phyloP scores from a whole-genome alignment of 768 basidiomycete species.

The Termitomyces sp. region DNA sequence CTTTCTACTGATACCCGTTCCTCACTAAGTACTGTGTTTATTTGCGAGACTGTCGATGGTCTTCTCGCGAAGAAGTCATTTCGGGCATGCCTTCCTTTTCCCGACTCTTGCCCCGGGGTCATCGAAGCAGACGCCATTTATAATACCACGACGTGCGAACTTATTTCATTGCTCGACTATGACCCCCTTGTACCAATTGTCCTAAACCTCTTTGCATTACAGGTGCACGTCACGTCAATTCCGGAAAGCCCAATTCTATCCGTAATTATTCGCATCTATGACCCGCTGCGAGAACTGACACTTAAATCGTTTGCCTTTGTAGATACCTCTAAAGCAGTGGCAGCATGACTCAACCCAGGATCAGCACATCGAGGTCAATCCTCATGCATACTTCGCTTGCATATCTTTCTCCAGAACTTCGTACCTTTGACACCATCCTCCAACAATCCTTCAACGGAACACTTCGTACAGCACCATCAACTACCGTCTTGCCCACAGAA shows the following conservation, averaged over 20 bases:
- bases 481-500: constrained; percentile 41
- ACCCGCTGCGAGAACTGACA: constrained; percentile 8
- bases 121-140: constrained; percentile 21
- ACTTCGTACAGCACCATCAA: constrained; percentile 11
- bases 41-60: constrained; percentile 3
- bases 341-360: constrained; percentile 19
- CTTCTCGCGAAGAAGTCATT: constrained; percentile 15
- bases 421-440: constrained; percentile 38
- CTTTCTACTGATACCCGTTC: neutral
- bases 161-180: constrained; percentile 12
- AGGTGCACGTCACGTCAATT: constrained; percentile 37
- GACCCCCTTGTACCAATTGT: constrained; percentile 7
- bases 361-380: constrained; percentile 37
- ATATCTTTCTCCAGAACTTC: constrained; percentile 41
- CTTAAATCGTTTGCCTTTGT: constrained; percentile 1
- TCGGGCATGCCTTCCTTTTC: constrained; percentile 25
- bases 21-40: neutral
- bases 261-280: constrained; percentile 8
- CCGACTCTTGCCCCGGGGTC: constrained; percentile 17
- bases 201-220: constrained; percentile 20
- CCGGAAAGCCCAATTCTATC: constrained; percentile 17
- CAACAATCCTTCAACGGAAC: constrained; percentile 9
- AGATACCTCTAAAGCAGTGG: neutral
- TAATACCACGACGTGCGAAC: constrained; percentile 18
- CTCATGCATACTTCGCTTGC: constrained; percentile 55